Evolutionary conservation across 2,329 filamentous ascomycete genomes (phyloP).

Genomic region (Didymella segeticola): DNA sequence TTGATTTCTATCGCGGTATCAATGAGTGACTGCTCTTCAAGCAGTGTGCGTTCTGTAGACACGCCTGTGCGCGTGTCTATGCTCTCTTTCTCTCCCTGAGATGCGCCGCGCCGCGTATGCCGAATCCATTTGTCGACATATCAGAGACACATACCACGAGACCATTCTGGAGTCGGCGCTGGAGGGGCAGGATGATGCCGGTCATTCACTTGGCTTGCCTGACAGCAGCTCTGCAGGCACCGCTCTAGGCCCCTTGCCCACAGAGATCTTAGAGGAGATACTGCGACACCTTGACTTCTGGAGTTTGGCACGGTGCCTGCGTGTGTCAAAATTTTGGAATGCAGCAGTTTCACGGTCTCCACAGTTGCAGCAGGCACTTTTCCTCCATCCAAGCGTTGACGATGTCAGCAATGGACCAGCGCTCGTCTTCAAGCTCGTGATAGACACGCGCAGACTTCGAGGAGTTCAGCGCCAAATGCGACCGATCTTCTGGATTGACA

Average conservation of each 20-base stretch:
- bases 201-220: conserved; percentile 4
- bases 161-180: conserved; percentile 7
- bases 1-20: conserved; percentile 1
- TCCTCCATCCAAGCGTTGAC: conserved; percentile 8
- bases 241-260: conserved; percentile 10
- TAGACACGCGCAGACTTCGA: conserved; percentile 10
- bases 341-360: conserved; percentile 13
- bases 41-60: conserved; percentile 10
- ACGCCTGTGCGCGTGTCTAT: conserved; percentile 16
- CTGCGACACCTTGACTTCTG: conserved; percentile 16
- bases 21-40: conserved; percentile 9
- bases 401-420: conserved; percentile 9
- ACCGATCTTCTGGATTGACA: conserved; percentile 16
- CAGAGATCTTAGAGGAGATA: conserved; percentile 12
- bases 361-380: conserved; percentile 12
- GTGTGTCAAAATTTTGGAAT: conserved; percentile 15
- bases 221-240: conserved; percentile 2
- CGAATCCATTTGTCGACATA: conserved; percentile 14
- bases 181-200: conserved; percentile 12
- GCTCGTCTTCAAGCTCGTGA: conserved; percentile 17
- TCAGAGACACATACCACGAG: conserved; percentile 8
- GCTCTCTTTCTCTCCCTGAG: background rate
- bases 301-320: conserved; percentile 15
- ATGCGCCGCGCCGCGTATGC: conserved; percentile 16
- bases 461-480: conserved; percentile 3